Base-by-base conservation (phyloP, 345 rosid species). In the Microcos paniculata region DNA sequence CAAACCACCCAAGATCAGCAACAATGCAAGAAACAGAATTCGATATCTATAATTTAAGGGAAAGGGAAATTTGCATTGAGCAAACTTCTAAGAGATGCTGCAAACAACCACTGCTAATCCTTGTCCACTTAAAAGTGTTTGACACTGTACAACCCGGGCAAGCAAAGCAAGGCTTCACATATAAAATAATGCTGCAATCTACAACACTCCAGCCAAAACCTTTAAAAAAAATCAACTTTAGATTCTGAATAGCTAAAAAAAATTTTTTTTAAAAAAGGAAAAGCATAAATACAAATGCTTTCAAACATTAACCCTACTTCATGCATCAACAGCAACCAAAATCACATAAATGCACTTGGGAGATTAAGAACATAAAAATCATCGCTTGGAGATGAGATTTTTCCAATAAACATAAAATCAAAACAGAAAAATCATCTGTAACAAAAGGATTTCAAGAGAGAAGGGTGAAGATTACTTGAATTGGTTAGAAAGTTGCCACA, bases 401-500 rank as follows among this genome's bases (percentile, higher is more conserved):
- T 14, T 26, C 40, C 21, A 48, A 26, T 28, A 67, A 46, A 48
- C 56, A 67, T 68, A 68, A 68, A 28, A 9, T 16, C 35, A 68
- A 67, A 49, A 31, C 4, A 28, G 4, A 15, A 12, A n/a, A 5
- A 26, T 26, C 35, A 28, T 3, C 28, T 40, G 55, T 42, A 73
- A 24, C 18, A 24, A 15, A 43, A 21, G 76, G 51, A 66, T 26
- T 0, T 59, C 16, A 26, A 42, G 26, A 43, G 15, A 46, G 76
- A 78, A 70, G 21, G 21, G 0, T 64, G 66, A 62, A 61, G 55
- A 57, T 12, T 83, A 92, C 94, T 92, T 94, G 91, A 85, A 87
- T 76, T 89, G 96, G 70, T 83, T 89, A 64, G 88, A 62, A 80
- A 92, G 91, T 56, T 90, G 92, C 96, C 98, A 92, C 71, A 94